These are phyloP conservation scores for Metschnikowia shivogae DNA, from an alignment of 805 yeast species.

Conservation along the genomic window DNA sequence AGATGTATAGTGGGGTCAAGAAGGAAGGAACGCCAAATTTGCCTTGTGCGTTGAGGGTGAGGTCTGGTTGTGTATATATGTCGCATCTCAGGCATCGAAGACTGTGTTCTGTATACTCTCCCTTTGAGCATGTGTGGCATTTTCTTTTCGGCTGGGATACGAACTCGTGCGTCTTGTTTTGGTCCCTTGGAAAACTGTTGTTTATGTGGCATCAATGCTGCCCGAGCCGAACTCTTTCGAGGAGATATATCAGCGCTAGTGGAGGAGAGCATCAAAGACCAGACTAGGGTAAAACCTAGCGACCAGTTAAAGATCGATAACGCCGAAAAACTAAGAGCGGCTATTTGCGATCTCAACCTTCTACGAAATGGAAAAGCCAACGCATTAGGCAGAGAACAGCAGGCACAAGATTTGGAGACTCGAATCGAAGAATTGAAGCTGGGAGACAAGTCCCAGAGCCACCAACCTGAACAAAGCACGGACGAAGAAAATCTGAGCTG, in stretches of 20 bases:
- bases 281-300: slow-evolving; percentile 3
- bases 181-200: background rate
- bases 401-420: background rate
- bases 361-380: slow-evolving; percentile 1
- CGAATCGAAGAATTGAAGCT: background rate
- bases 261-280: slow-evolving; percentile 6
- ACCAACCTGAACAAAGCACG: background rate
- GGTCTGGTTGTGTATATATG: too few relatives aligned
- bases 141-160: slow-evolving; percentile 6
- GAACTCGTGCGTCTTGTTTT: background rate
- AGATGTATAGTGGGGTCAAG: too few relatives aligned
- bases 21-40: too few relatives aligned
- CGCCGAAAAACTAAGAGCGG: background rate
- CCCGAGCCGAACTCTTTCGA: slow-evolving; percentile 2
- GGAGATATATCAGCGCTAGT: slow-evolving; percentile 8
- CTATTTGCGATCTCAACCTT: background rate
- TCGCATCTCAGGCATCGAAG: too few relatives aligned
- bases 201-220: background rate
- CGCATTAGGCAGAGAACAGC: background rate
- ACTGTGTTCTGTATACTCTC: slow-evolving; percentile 16
- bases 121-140: slow-evolving; percentile 17
- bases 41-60: too few relatives aligned
- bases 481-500: background rate
- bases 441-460: background rate
- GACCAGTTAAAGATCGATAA: slow-evolving; percentile 29